Conservation (phyloP, 2,329 filamentous ascomycete genomes). For the Trichoderma polysporum region DNA sequence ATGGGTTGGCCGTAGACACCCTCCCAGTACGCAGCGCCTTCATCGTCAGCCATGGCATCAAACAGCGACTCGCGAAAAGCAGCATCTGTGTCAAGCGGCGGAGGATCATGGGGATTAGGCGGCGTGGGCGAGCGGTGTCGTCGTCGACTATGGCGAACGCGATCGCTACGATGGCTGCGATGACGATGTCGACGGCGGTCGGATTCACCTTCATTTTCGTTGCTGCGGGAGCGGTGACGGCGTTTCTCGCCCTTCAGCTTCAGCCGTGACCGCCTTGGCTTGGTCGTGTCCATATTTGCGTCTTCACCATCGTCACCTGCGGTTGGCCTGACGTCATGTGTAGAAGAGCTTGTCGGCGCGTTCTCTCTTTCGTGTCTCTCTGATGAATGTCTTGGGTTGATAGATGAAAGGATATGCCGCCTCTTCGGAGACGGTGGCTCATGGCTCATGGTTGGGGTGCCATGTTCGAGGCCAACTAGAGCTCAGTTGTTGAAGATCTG, state of each 20-base stretch:
- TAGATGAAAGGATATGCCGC: constrained; percentile 51
- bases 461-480: constrained; percentile 22
- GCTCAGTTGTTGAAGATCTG: neutral
- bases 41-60: constrained; percentile 94
- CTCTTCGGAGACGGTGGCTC: constrained; percentile 39
- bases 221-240: constrained; percentile 28
- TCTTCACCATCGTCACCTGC: constrained; percentile 3
- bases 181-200: constrained; percentile 24
- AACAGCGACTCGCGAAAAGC: constrained; percentile 94
- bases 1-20: constrained; percentile 95
- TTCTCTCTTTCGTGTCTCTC: constrained; percentile 1
- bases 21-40: constrained; percentile 94
- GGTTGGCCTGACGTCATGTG: neutral
- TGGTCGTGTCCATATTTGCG: constrained; percentile 27
- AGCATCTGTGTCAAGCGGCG: constrained; percentile 61
- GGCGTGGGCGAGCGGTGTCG: constrained; percentile 47
- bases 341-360: neutral
- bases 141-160: constrained; percentile 33
- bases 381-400: constrained; percentile 39
- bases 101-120: constrained; percentile 47
- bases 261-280: constrained; percentile 34
- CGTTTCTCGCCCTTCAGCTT: constrained; percentile 36
- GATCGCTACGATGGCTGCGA: constrained; percentile 34
- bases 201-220: constrained; percentile 27
- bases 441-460: constrained; percentile 35